Evolutionary conservation across 2,329 filamentous ascomycete species (phyloP).

Genomic region (Monilinia laxa): DNA sequence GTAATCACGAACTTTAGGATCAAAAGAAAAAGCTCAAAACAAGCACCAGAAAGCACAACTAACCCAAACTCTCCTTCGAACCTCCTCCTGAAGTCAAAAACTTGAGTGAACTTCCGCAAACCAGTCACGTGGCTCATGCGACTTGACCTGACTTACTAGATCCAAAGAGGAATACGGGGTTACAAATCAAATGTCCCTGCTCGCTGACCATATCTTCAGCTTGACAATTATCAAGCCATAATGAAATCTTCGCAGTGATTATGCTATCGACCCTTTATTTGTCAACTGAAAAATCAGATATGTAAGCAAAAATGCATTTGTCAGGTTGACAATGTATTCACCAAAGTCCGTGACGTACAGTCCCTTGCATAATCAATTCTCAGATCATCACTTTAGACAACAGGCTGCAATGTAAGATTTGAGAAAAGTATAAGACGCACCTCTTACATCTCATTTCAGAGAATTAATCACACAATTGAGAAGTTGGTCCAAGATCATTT

Average conservation of each 20-base stretch:
- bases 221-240: no score
- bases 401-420: no score
- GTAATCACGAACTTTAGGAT: no score
- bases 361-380: neutral
- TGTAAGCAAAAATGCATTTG: neutral
- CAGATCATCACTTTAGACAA: neutral
- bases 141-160: neutral
- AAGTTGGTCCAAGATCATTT: neutral
- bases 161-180: neutral
- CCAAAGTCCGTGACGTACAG: neutral
- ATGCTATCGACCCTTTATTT: no score
- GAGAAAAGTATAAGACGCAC: neutral
- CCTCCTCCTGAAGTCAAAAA: no score
- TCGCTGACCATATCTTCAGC: no score
- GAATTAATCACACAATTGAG: neutral
- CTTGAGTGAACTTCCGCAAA: no score
- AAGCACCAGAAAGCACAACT: no score
- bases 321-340: neutral
- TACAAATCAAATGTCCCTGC: neutral
- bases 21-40: no score
- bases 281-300: neutral
- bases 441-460: neutral
- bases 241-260: no score
- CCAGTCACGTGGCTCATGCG: no score
- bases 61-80: no score